A percentile compares a stretch with the other conserved stretches of the same genome.
Conservation (phyloP, 2,329 filamentous ascomycete species). For the Fusarium foetens region DNA sequence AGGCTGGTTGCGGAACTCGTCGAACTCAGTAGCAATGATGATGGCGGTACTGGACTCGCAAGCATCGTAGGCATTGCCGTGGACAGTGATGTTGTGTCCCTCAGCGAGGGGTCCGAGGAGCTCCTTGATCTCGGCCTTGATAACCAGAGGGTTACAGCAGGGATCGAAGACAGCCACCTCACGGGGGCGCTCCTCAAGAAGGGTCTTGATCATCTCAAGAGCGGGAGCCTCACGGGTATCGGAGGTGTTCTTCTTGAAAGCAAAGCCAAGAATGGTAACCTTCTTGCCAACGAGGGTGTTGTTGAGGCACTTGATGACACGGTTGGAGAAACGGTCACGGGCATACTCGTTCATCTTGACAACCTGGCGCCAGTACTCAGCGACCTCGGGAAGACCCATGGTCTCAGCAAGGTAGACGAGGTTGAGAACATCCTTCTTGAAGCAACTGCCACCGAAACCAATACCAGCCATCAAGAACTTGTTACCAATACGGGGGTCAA, state of each 20-base stretch:
- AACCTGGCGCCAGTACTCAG: conserved; percentile 79
- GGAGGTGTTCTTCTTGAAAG: conserved; percentile 83
- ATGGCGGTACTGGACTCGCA: conserved; percentile 61
- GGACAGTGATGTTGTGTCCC: conserved; percentile 58
- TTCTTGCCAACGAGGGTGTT: conserved; percentile 77
- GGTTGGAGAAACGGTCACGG: conserved; percentile 72
- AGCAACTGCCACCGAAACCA: conserved; percentile 83
- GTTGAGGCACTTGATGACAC: conserved; percentile 73
- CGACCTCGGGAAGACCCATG: conserved; percentile 75
- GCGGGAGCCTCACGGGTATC: conserved; percentile 79
- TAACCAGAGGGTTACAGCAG: conserved; percentile 62
- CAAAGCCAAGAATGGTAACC: conserved; percentile 77
- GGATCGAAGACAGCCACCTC: conserved; percentile 78
- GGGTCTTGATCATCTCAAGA: conserved; percentile 71
- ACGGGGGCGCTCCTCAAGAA: conserved; percentile 71
- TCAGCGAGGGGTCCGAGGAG: conserved; percentile 54
- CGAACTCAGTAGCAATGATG: conserved; percentile 66
- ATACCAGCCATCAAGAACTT: conserved; percentile 79
- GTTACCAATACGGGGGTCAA: conserved; percentile 76
- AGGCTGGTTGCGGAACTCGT: conserved; percentile 62
- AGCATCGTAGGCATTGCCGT: conserved; percentile 60
- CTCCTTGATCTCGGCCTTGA: conserved; percentile 61
- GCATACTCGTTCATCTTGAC: conserved; percentile 82
- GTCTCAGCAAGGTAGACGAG: conserved; percentile 78
- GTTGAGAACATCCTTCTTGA: conserved; percentile 82